These are phyloP conservation scores for Rosa rugosa DNA, from an alignment of 306 rosid genomes.

Conservation along the genomic window DNA sequence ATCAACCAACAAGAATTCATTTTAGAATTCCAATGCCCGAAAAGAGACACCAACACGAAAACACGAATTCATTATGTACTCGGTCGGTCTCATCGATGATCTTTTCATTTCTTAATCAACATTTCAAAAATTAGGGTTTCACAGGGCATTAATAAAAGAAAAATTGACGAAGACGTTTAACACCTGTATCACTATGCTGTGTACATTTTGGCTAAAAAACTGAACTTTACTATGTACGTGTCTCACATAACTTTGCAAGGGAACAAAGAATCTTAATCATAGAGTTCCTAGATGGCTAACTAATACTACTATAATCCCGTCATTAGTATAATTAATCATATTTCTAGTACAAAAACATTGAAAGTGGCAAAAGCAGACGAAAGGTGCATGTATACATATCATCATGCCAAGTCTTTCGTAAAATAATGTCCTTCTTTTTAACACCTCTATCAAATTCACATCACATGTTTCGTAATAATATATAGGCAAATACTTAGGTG, in stretches of 20 bases:
- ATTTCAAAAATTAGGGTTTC: neutral
- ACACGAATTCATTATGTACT: neutral
- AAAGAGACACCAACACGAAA: neutral
- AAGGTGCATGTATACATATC: neutral
- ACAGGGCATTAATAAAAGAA: neutral
- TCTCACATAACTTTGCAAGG: neutral
- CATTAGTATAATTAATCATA: neutral
- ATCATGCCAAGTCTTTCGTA: neutral
- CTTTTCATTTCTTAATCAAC: neutral
- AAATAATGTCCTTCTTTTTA: neutral
- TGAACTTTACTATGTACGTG: neutral
- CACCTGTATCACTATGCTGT: neutral
- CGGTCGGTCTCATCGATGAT: neutral
- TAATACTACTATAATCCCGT: neutral
- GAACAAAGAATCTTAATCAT: constrained; percentile 3
- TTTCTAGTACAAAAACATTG: neutral
- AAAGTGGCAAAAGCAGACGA: neutral
- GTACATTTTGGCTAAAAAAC: neutral
- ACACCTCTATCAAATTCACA: neutral
- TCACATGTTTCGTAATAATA: constrained; percentile 1
- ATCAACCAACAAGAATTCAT: neutral
- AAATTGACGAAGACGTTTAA: neutral
- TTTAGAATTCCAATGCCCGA: neutral
- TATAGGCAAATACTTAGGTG: no score
- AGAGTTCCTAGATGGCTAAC: neutral